Conservation (phyloP, 1,284 basidiomycete species). For the Ganoderma lingzhi region DNA sequence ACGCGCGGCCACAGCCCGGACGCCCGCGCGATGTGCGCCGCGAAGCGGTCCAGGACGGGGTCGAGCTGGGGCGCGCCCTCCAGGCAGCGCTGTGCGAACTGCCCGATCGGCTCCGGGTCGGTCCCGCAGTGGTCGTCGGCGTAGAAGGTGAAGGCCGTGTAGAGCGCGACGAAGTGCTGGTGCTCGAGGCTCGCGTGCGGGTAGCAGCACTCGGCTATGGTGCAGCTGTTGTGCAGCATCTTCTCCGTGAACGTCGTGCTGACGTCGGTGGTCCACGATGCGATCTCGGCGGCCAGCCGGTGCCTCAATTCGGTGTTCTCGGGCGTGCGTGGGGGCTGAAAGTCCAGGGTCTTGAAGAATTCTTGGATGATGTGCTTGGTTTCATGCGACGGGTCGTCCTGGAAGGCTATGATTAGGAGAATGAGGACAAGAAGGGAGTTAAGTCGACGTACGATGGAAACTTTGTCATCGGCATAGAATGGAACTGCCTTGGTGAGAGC, state of each 20-base stretch:
- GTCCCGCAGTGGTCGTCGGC: constrained; percentile 15
- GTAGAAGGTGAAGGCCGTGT: constrained; percentile 18
- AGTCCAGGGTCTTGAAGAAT: no score
- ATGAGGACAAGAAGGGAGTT: no score
- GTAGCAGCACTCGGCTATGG: constrained; percentile 16
- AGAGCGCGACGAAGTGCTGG: constrained; percentile 16
- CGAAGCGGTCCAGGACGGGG: constrained; percentile 16
- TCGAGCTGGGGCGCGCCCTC: constrained; percentile 19
- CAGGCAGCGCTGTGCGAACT: constrained; percentile 19
- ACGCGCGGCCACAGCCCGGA: constrained; percentile 21
- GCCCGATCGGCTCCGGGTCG: constrained; percentile 13
- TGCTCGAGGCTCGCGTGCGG: constrained; percentile 11
- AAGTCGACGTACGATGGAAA: no score
- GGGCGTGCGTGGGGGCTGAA: background rate
- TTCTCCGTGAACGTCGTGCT: constrained; percentile 10
- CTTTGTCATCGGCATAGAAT: no score
- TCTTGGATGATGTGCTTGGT: no score
- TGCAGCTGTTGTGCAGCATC: constrained; percentile 17
- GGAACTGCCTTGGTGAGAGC: no score
- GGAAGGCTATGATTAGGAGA: no score
- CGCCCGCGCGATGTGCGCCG: constrained; percentile 12
- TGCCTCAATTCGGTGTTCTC: background rate
- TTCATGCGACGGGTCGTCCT: no score
- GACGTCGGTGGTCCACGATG: constrained; percentile 11
- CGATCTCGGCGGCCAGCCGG: constrained; percentile 7